Evolutionary conservation across 1,284 basidiomycete species (phyloP).

Genomic region (Ganoderma boninense): DNA sequence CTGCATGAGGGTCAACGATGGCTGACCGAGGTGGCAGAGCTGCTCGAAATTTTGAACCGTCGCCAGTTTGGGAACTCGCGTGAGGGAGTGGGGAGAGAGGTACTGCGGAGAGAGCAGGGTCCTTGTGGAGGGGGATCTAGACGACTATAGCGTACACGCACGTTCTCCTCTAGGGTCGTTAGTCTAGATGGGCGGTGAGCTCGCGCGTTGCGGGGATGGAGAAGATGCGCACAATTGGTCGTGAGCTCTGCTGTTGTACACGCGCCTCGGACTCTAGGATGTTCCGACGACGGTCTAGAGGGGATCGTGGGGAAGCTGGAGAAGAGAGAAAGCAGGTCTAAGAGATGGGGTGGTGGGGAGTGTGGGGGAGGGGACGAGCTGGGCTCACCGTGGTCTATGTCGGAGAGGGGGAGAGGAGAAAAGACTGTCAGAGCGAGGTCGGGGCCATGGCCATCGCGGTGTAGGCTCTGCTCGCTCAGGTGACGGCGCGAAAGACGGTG

Average conservation of each 20-base stretch:
- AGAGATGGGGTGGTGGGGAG: constrained; percentile 11
- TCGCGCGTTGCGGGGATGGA: constrained; percentile 11
- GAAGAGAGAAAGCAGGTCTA: constrained; percentile 20
- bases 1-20: constrained; percentile 39
- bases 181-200: constrained; percentile 28
- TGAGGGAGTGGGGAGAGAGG: constrained; percentile 22
- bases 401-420: constrained; percentile 20
- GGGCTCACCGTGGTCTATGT: constrained; percentile 31
- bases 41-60: constrained; percentile 41
- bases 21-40: constrained; percentile 36
- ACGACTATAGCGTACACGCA: constrained; percentile 33
- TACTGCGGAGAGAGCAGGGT: constrained; percentile 20
- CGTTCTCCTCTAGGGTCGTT: constrained; percentile 38
- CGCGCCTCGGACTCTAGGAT: constrained; percentile 34
- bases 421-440: constrained; percentile 15
- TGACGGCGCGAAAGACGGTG: constrained; percentile 33
- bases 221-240: constrained; percentile 27
- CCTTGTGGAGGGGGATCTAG: constrained; percentile 28
- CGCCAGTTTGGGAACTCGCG: constrained; percentile 38
- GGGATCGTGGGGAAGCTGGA: constrained; percentile 29
- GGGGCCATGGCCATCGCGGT: constrained; percentile 28
- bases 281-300: constrained; percentile 35
- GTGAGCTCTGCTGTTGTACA: constrained; percentile 34
- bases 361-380: constrained; percentile 19
- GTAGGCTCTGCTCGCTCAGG: constrained; percentile 30